Conservation (phyloP, 176 grass and related monocot genomes). For the bread wheat (Triticum aestivum) region DNA sequence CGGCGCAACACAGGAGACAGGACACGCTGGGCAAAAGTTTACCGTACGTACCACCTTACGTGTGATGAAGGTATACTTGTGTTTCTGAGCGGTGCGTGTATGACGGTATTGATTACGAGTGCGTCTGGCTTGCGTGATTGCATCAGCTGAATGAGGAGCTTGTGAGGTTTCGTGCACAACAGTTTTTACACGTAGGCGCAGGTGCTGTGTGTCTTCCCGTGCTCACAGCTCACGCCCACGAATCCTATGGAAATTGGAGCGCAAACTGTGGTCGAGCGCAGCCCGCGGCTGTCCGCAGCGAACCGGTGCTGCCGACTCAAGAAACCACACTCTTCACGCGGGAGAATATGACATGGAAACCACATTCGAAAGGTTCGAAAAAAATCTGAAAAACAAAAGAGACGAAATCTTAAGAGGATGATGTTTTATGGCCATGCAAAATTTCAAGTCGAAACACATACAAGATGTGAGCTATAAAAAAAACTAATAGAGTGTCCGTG, state of each 20-base stretch:
- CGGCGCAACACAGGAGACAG: too few relatives aligned
- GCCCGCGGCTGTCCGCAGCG: not conserved
- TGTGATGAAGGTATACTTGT: not conserved
- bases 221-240: not conserved
- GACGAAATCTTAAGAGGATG: too few relatives aligned
- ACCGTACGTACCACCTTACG: not conserved
- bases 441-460: too few relatives aligned
- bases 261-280: not conserved
- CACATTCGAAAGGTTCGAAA: too few relatives aligned
- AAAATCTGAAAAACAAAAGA: too few relatives aligned
- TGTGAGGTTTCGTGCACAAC: not conserved
- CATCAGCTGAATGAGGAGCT: conserved; percentile 15
- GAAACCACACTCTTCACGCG: not conserved
- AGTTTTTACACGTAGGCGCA: not conserved
- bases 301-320: not conserved
- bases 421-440: too few relatives aligned
- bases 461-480: too few relatives aligned
- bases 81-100: not conserved
- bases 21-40: not conserved
- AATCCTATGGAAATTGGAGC: not conserved
- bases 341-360: too few relatives aligned
- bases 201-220: not conserved
- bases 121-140: not conserved
- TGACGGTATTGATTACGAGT: not conserved
- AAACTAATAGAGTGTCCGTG: too few relatives aligned